A percentile compares a stretch with the other conserved stretches of the same genome.
These are phyloP conservation scores for Micractinium conductrix DNA, from an alignment of 139 green algal species.

Conservation along the genomic window DNA sequence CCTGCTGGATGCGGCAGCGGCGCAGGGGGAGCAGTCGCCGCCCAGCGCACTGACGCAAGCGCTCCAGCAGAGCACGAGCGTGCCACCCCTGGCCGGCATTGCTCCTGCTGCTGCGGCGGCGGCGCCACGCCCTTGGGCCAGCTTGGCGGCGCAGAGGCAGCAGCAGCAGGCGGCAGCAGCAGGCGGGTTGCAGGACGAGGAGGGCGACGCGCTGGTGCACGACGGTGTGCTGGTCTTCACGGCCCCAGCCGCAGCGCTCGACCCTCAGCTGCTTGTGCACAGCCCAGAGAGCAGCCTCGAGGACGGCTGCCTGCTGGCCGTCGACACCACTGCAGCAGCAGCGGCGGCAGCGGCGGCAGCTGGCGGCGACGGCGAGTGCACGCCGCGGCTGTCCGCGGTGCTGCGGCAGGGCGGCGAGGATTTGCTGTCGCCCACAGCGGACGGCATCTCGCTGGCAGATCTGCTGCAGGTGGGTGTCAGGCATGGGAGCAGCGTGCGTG, in stretches of 20 bases:
- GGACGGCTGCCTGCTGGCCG: neutral
- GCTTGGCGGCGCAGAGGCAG: neutral
- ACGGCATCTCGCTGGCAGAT: conserved; percentile 32
- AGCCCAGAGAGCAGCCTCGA: conserved; percentile 19
- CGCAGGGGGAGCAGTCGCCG: neutral
- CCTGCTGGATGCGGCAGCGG: neutral
- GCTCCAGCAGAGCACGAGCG: neutral
- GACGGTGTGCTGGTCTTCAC: neutral
- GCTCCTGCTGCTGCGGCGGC: neutral
- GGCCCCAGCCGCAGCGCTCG: neutral
- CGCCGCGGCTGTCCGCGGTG: neutral
- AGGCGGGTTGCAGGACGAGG: neutral
- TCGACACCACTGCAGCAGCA: neutral
- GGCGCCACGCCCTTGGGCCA: no score
- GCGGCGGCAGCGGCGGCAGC: neutral
- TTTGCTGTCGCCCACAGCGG: neutral
- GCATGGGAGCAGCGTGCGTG: neutral
- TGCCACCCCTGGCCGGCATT: neutral
- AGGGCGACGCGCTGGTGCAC: neutral
- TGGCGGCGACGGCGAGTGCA: neutral
- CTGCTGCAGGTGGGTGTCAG: conserved; percentile 11
- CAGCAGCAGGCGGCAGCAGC: conserved; percentile 7
- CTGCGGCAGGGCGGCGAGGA: neutral
- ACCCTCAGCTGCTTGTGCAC: conserved; percentile 34
- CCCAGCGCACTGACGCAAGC: neutral